Evolutionary conservation across 805 yeast genomes (phyloP).

Genomic region (Candida schatavii): DNA sequence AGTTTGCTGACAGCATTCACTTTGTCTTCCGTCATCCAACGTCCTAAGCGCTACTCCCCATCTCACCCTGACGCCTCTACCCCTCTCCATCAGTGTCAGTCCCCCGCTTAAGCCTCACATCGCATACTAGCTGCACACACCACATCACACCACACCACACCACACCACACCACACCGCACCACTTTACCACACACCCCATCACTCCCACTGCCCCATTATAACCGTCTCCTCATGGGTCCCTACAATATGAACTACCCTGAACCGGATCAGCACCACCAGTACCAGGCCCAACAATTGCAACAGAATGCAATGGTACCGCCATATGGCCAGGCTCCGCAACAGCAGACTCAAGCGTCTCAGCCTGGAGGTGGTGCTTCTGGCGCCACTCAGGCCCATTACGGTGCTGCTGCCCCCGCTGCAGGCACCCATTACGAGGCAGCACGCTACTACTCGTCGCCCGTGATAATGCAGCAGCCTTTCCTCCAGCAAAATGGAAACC

Average conservation of each 20-base stretch:
- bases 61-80: too few relatives aligned
- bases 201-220: too few relatives aligned
- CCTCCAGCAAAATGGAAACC: conserved; percentile 9
- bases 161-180: too few relatives aligned
- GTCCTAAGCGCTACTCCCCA: too few relatives aligned
- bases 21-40: too few relatives aligned
- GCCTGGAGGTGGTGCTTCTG: neutral
- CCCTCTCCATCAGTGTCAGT: too few relatives aligned
- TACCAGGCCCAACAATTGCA: conserved; percentile 1
- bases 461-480: conserved; percentile 24
- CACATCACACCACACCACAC: too few relatives aligned
- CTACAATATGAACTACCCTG: conserved; percentile 3
- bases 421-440: conserved; percentile 14
- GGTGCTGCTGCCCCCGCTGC: neutral
- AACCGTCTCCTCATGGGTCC: too few relatives aligned
- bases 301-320: neutral
- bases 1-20: too few relatives aligned
- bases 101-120: too few relatives aligned
- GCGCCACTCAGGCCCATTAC: neutral
- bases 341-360: neutral
- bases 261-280: conserved; percentile 3
- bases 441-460: conserved; percentile 21
- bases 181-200: too few relatives aligned
- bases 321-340: neutral
- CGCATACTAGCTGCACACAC: too few relatives aligned